Evolutionary conservation across 345 rosid species (phyloP).

Genomic region (Anacardium occidentale): DNA sequence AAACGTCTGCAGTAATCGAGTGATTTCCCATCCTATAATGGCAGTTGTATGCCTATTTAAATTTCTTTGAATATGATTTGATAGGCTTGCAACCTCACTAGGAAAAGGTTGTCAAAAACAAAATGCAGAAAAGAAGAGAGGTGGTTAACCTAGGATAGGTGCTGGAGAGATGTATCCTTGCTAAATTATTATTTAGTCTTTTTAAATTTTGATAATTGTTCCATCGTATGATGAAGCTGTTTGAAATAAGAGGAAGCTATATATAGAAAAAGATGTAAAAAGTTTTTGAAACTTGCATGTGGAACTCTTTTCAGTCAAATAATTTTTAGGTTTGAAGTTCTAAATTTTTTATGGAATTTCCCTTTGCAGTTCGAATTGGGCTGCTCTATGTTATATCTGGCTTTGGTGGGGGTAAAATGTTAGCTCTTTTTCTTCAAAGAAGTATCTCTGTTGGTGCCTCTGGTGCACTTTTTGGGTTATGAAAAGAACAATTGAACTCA

Average conservation of each 20-base stretch:
- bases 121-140: neutral
- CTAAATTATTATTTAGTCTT: neutral
- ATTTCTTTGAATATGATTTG: too few species aligned
- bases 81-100: too few species aligned
- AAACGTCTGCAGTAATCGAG: too few species aligned
- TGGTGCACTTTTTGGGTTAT: constrained; percentile 93
- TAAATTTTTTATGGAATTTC: constrained; percentile 8
- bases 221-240: neutral
- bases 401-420: constrained; percentile 87
- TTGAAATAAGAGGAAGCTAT: neutral
- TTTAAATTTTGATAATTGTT: neutral
- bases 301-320: constrained; percentile 1
- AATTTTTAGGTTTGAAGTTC: neutral
- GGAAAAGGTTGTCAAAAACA: neutral
- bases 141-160: too few species aligned
- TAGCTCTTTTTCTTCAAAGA: constrained; percentile 68
- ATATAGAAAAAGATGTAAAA: neutral
- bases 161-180: neutral
- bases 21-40: too few species aligned
- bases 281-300: neutral
- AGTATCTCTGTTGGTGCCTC: constrained; percentile 98
- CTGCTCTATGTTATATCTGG: constrained; percentile 74
- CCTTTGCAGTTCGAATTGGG: constrained; percentile 78
- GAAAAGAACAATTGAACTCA: too few species aligned
- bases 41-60: too few species aligned